A percentile compares a stretch with the other conserved stretches of the same genome.
Evolutionary conservation across 2,329 filamentous ascomycete genomes (phyloP).

Genomic region (Fulvia fulva): DNA sequence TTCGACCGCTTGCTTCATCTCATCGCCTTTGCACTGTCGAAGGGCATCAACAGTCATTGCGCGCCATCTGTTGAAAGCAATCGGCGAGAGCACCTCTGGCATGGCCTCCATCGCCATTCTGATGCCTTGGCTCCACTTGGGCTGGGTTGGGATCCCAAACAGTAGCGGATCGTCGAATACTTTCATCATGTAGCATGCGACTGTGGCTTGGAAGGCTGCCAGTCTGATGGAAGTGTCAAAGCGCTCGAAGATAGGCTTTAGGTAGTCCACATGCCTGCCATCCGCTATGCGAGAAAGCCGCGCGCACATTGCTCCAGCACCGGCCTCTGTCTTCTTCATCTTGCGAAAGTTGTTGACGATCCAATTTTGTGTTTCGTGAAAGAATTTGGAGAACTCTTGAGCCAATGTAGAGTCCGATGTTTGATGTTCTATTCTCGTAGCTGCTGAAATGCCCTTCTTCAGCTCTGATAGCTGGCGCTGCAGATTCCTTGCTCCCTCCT

Average conservation of each 20-base stretch:
- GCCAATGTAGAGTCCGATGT: constrained; percentile 63
- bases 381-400: constrained; percentile 56
- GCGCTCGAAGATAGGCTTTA: constrained; percentile 47
- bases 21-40: constrained; percentile 43
- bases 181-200: constrained; percentile 58
- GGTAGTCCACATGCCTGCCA: constrained; percentile 19
- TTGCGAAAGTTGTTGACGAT: constrained; percentile 65
- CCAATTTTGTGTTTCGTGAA: constrained; percentile 71
- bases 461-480: constrained; percentile 60
- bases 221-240: constrained; percentile 55
- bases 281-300: constrained; percentile 23
- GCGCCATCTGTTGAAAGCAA: constrained; percentile 63
- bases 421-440: constrained; percentile 59
- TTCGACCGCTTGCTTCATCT: constrained; percentile 20
- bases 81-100: constrained; percentile 28
- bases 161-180: constrained; percentile 60
- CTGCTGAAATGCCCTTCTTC: constrained; percentile 68
- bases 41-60: constrained; percentile 60
- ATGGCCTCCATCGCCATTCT: constrained; percentile 23
- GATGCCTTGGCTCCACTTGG: constrained; percentile 24
- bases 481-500: constrained; percentile 19
- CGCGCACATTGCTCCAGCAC: constrained; percentile 20
- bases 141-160: constrained; percentile 57
- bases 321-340: constrained; percentile 52
- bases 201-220: constrained; percentile 59